Evolutionary conservation across 345 rosid genomes (phyloP).

Genomic region (Boechera retrofracta): DNA sequence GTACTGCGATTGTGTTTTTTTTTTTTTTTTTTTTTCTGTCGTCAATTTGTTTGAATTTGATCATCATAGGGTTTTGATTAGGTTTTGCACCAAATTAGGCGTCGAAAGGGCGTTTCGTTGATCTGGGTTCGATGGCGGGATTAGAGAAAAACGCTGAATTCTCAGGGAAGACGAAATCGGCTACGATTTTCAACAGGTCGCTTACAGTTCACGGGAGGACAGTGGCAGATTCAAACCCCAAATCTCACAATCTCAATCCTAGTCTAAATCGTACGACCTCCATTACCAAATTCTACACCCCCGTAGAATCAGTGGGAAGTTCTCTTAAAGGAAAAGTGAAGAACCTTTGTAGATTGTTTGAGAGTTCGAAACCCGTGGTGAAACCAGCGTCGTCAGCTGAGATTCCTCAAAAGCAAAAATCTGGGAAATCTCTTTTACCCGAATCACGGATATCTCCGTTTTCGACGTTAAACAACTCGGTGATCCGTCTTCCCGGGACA

Average conservation of each 20-base stretch:
- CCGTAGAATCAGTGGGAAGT: slow-evolving; percentile 52
- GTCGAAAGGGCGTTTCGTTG: background rate
- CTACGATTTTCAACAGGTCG: slow-evolving; percentile 58
- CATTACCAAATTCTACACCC: slow-evolving; percentile 57
- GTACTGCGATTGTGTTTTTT: slow-evolving; percentile 8
- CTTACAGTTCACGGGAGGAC: slow-evolving; percentile 51
- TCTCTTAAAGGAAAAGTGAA: slow-evolving; percentile 76
- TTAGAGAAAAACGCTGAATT: slow-evolving; percentile 48
- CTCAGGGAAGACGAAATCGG: slow-evolving; percentile 45
- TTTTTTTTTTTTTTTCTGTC: background rate
- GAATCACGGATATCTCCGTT: slow-evolving; percentile 40
- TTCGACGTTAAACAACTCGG: slow-evolving; percentile 45
- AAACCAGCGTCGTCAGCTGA: slow-evolving; percentile 29
- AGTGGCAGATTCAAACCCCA: slow-evolving; percentile 47
- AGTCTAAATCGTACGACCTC: slow-evolving; percentile 64
- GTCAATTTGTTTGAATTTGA: background rate
- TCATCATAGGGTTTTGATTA: slow-evolving; percentile 21
- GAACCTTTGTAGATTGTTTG: slow-evolving; percentile 68
- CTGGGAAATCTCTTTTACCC: slow-evolving; percentile 33
- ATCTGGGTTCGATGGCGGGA: slow-evolving; percentile 56
- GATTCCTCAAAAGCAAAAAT: slow-evolving; percentile 30
- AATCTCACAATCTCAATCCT: slow-evolving; percentile 46
- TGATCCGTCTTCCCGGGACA: slow-evolving; percentile 68
- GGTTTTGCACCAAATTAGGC: slow-evolving; percentile 1
- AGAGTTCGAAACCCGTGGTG: slow-evolving; percentile 44